These are phyloP conservation scores for Salix arbutifolia DNA, from an alignment of 345 rosid genomes.

Conservation along the genomic window DNA sequence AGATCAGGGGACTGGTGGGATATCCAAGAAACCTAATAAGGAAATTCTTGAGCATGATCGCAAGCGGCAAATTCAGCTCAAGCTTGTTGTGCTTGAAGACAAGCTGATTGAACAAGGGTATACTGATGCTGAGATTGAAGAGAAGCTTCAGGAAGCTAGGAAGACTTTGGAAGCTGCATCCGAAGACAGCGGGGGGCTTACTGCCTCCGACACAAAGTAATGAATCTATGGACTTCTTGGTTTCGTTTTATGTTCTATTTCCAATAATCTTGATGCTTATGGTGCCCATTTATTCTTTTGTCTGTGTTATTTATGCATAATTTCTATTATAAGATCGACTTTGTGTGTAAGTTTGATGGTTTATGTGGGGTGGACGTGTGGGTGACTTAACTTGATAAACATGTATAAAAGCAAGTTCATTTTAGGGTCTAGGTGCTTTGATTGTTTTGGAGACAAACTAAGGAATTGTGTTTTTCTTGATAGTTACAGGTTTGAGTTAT, in stretches of 20 bases:
- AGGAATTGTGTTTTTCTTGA: background rate
- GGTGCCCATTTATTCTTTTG: background rate
- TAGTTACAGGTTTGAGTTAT: background rate
- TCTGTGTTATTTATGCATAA: background rate
- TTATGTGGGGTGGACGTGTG: background rate
- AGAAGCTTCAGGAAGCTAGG: conserved; percentile 78
- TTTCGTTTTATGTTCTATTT: too few relatives aligned
- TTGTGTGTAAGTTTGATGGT: background rate
- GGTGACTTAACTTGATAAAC: background rate
- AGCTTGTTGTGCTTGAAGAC: conserved; percentile 74
- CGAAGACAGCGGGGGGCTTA: conserved; percentile 35
- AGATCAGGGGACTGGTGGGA: conserved; percentile 81
- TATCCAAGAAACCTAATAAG: conserved; percentile 71
- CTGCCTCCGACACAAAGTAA: conserved; percentile 36
- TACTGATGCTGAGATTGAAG: conserved; percentile 71
- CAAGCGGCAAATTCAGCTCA: conserved; percentile 88
- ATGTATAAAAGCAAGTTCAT: background rate
- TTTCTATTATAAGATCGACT: background rate
- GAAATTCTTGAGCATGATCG: conserved; percentile 91
- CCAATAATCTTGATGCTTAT: background rate
- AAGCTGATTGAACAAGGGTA: conserved; percentile 75
- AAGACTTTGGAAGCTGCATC: conserved; percentile 56
- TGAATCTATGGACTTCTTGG: too few relatives aligned
- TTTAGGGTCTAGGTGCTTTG: background rate
- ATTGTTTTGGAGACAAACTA: background rate